Conservation (phyloP, 768 basidiomycete genomes). For the Pisolithus orientalis region DNA sequence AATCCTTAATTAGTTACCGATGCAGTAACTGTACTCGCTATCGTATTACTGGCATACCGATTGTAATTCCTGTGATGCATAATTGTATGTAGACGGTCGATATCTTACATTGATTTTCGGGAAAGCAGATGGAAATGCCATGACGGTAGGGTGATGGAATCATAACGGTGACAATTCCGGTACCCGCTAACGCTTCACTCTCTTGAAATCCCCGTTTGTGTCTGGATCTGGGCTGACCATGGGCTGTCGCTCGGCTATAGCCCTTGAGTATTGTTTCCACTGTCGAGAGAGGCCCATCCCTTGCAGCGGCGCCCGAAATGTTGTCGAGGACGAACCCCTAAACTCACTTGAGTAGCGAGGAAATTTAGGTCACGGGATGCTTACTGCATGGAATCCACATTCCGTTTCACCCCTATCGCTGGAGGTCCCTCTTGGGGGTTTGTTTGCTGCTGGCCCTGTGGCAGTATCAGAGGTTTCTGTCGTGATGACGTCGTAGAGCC, state of each 20-base stretch:
- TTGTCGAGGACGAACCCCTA: conserved; percentile 16
- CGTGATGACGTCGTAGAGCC: background rate
- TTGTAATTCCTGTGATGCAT: background rate
- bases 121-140: too few relatives aligned
- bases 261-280: conserved; percentile 11
- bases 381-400: conserved; percentile 28
- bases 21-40: background rate
- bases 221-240: conserved; percentile 29
- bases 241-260: conserved; percentile 13
- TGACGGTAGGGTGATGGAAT: too few relatives aligned
- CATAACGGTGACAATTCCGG: background rate
- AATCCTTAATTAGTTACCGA: background rate
- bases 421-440: conserved; percentile 4
- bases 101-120: background rate
- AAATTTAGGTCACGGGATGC: conserved; percentile 9
- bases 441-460: conserved; percentile 7
- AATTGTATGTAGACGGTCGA: background rate
- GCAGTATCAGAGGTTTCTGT: conserved; percentile 1
- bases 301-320: conserved; percentile 19
- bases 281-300: conserved; percentile 37
- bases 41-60: too few relatives aligned
- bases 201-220: conserved; percentile 30
- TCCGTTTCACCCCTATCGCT: conserved; percentile 26
- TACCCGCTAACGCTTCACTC: conserved; percentile 30
- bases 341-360: background rate